phyloP scores from a whole-genome alignment of 306 rosid genomes.

The Dryas octopetala region DNA sequence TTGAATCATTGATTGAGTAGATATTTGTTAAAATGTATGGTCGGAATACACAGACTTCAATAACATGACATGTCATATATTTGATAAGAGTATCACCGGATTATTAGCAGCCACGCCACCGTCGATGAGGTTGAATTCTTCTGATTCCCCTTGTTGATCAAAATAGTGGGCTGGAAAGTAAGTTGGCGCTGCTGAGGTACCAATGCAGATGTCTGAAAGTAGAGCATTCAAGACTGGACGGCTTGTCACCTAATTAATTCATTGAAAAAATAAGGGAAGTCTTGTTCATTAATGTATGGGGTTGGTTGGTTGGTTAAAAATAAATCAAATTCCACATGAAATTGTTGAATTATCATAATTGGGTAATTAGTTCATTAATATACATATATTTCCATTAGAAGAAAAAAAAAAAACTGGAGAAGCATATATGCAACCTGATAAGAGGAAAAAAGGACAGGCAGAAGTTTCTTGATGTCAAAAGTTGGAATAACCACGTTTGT shows the following conservation, averaged over 20 bases:
- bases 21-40: no score
- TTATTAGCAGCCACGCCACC: constrained; percentile 40
- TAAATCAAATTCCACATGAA: neutral
- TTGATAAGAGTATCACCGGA: constrained; percentile 21
- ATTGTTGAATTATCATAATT: neutral
- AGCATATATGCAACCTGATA: constrained; percentile 9
- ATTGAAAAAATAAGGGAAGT: no score
- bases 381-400: neutral
- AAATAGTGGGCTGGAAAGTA: constrained; percentile 32
- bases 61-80: no score
- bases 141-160: constrained; percentile 3
- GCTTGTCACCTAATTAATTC: neutral
- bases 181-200: constrained; percentile 41
- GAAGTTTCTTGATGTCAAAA: constrained; percentile 30
- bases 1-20: no score
- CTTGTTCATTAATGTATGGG: no score
- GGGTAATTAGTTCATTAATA: neutral
- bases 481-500: constrained; percentile 34
- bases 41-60: no score
- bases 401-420: neutral
- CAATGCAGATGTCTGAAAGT: constrained; percentile 35
- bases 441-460: constrained; percentile 31
- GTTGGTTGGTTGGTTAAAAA: neutral
- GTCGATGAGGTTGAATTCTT: constrained; percentile 34
- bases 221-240: constrained; percentile 18